Percentiles rank a stretch among this genome's conserved stretches.
Evolutionary conservation across 2,329 filamentous ascomycete genomes (phyloP).

Genomic region (Beauveria sp.): DNA sequence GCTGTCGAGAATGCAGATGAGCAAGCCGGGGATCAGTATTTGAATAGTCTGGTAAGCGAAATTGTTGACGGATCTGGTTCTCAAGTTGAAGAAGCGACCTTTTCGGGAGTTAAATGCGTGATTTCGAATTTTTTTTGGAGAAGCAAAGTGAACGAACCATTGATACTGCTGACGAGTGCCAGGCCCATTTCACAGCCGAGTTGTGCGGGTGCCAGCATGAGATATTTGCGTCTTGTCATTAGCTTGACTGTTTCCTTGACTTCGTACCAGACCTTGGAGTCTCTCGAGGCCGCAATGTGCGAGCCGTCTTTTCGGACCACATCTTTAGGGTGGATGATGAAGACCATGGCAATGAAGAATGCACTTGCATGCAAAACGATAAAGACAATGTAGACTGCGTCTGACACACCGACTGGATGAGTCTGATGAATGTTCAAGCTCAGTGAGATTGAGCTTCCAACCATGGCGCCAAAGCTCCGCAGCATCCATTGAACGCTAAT

Average conservation of each 20-base stretch:
- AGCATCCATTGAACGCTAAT: slow-evolving; percentile 12
- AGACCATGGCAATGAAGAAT: not conserved
- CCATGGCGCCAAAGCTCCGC: slow-evolving; percentile 5
- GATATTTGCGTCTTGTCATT: slow-evolving; percentile 3
- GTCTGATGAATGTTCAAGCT: slow-evolving; percentile 9
- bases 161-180: slow-evolving; percentile 2
- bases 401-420: not conserved
- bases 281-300: not conserved
- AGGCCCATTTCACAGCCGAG: slow-evolving; percentile 9
- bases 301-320: not conserved
- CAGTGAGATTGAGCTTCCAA: slow-evolving; percentile 11
- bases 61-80: not conserved
- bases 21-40: slow-evolving; percentile 1
- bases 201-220: slow-evolving; percentile 5
- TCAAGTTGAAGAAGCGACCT: not conserved
- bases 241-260: slow-evolving; percentile 7
- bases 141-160: not conserved
- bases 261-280: not conserved
- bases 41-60: slow-evolving; percentile 5
- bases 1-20: slow-evolving; percentile 6
- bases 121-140: not conserved
- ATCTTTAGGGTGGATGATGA: not conserved
- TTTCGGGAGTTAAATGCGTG: not conserved
- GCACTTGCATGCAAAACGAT: not conserved
- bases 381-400: not conserved